Conservation (phyloP, 306 rosid genomes). For the Fragaria nilgerrensis region DNA sequence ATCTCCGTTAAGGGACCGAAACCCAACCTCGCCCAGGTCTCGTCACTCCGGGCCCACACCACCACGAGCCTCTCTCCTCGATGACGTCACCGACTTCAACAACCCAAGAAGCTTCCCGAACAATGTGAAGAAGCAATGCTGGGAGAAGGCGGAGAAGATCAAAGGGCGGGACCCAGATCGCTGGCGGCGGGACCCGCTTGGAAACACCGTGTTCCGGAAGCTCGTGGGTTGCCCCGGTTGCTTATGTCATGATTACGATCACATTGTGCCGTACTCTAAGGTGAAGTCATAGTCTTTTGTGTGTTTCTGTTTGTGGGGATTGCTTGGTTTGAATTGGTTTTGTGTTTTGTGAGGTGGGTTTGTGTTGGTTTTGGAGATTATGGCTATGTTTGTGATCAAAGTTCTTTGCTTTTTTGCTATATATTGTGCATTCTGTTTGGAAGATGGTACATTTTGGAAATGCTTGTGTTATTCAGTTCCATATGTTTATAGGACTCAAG, state of each 20-base stretch:
- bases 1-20: conserved; percentile 60
- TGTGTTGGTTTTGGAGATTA: background rate
- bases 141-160: conserved; percentile 85
- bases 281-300: conserved; percentile 23
- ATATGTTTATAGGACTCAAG: background rate
- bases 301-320: background rate
- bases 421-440: background rate
- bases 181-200: conserved; percentile 86
- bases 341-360: conserved; percentile 18
- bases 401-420: background rate
- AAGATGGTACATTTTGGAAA: background rate
- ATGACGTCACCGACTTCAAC: conserved; percentile 26
- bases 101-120: conserved; percentile 74
- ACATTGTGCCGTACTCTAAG: conserved; percentile 87
- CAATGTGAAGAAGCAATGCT: conserved; percentile 75
- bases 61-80: conserved; percentile 34
- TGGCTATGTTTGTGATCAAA: background rate
- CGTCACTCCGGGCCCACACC: conserved; percentile 27
- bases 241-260: conserved; percentile 89
- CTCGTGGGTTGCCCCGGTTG: conserved; percentile 92
- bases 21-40: conserved; percentile 19
- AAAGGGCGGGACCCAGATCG: conserved; percentile 90
- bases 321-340: conserved; percentile 1
- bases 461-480: background rate
- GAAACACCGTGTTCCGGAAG: conserved; percentile 77